phyloP scores from a whole-genome alignment of 2,329 filamentous ascomycete genomes.

The Mariannaea elegans region DNA sequence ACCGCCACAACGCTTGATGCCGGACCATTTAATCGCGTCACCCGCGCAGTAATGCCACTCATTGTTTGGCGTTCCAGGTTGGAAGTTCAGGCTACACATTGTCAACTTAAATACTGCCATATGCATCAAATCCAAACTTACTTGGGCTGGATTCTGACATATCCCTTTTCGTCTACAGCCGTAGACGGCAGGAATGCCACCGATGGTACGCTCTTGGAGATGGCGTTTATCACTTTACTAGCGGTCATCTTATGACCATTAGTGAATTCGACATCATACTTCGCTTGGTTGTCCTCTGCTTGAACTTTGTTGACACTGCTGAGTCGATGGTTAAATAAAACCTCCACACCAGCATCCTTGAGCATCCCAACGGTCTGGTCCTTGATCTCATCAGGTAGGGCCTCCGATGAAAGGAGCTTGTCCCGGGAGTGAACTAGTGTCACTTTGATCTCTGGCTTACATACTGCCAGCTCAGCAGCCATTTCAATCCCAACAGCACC shows the following conservation, averaged over 20 bases:
- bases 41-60: neutral
- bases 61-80: neutral
- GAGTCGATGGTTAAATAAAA: conserved; percentile 69
- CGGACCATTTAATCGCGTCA: neutral
- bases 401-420: conserved; percentile 77
- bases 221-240: neutral
- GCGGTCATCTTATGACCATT: neutral
- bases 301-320: neutral
- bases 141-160: neutral
- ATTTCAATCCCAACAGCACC: conserved; percentile 84
- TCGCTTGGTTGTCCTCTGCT: neutral
- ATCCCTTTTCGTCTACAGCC: neutral
- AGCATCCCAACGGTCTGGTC: conserved; percentile 67
- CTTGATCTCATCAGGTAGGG: conserved; percentile 74
- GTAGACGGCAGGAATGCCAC: neutral
- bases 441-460: conserved; percentile 70
- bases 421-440: conserved; percentile 78
- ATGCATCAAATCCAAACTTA: too few species aligned
- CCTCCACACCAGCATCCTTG: conserved; percentile 69
- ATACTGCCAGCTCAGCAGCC: conserved; percentile 77
- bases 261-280: neutral
- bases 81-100: neutral
- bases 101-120: too few species aligned
- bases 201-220: neutral
- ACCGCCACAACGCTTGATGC: neutral